phyloP scores from a whole-genome alignment of 768 basidiomycete species.

The Tephrocybe sp. region DNA sequence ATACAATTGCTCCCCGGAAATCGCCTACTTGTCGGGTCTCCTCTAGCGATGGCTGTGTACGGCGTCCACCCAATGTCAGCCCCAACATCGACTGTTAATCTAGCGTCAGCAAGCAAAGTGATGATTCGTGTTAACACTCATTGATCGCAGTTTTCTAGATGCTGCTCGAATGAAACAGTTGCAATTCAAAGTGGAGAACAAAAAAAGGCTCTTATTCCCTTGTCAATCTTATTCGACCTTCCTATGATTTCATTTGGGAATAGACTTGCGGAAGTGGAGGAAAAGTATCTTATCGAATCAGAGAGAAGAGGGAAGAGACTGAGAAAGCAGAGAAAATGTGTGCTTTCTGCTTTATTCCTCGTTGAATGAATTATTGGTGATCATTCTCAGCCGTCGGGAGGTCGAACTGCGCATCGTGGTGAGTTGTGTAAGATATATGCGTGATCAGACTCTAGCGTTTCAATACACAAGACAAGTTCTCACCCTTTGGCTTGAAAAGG shows the following conservation, averaged over 20 bases:
- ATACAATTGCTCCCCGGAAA: too few species aligned
- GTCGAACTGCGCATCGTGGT: conserved; percentile 9
- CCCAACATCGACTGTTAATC: too few species aligned
- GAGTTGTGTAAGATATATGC: not conserved
- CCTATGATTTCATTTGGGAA: not conserved
- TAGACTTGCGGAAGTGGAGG: conserved; percentile 7
- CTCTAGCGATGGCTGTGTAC: too few species aligned
- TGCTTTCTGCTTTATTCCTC: not conserved
- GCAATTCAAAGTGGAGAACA: not conserved
- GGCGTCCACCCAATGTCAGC: too few species aligned
- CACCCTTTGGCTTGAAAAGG: conserved; percentile 51
- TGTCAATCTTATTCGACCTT: not conserved
- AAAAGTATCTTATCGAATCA: not conserved
- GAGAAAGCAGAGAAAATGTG: conserved; percentile 1
- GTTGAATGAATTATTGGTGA: not conserved
- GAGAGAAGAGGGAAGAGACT: not conserved
- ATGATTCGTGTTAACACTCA: too few species aligned
- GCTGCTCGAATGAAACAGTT: not conserved
- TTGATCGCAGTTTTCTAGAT: not conserved
- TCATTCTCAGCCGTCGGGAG: conserved; percentile 4
- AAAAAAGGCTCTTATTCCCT: not conserved
- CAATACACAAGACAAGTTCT: conserved; percentile 55
- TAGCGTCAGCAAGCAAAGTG: too few species aligned
- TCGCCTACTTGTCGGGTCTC: too few species aligned
- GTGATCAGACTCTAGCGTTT: conserved; percentile 47